A percentile compares a stretch with the other conserved stretches of the same genome.
Evolutionary conservation across 2,329 filamentous ascomycete genomes (phyloP).

Genomic region (Escovopsis sp.): DNA sequence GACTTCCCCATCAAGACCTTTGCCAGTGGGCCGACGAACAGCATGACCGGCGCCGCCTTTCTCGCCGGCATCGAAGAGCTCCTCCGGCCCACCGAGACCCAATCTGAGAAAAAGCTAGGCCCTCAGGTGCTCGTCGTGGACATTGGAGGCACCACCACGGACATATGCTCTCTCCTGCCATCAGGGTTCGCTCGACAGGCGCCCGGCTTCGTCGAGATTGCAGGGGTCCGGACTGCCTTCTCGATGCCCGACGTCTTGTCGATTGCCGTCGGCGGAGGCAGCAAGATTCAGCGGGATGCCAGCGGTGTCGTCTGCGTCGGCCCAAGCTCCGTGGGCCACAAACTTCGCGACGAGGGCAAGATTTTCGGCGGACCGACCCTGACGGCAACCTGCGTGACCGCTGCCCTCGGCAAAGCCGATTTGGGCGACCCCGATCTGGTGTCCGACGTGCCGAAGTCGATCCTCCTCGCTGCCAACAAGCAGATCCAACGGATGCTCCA

Average conservation of each 20-base stretch:
- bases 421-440: conserved; percentile 18
- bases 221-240: conserved; percentile 44
- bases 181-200: conserved; percentile 47
- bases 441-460: conserved; percentile 9
- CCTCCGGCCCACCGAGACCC: too few relatives aligned
- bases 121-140: conserved; percentile 36
- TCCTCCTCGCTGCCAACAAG: conserved; percentile 11
- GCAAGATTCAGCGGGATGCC: conserved; percentile 13
- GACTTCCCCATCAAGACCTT: conserved; percentile 38
- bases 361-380: conserved; percentile 38
- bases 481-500: conserved; percentile 34
- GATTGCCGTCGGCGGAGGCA: conserved; percentile 42
- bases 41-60: conserved; percentile 38
- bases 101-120: not conserved
- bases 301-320: conserved; percentile 29
- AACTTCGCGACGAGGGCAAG: conserved; percentile 30
- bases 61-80: conserved; percentile 30
- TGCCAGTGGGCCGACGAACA: conserved; percentile 39
- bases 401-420: conserved; percentile 18
- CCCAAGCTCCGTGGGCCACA: conserved; percentile 40
- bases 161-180: conserved; percentile 41
- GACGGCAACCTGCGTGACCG: conserved; percentile 39
- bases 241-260: conserved; percentile 40
- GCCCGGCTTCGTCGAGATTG: conserved; percentile 41
- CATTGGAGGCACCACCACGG: conserved; percentile 46